These are phyloP conservation scores for Salix viminalis DNA, from an alignment of 345 rosid species.

Conservation along the genomic window DNA sequence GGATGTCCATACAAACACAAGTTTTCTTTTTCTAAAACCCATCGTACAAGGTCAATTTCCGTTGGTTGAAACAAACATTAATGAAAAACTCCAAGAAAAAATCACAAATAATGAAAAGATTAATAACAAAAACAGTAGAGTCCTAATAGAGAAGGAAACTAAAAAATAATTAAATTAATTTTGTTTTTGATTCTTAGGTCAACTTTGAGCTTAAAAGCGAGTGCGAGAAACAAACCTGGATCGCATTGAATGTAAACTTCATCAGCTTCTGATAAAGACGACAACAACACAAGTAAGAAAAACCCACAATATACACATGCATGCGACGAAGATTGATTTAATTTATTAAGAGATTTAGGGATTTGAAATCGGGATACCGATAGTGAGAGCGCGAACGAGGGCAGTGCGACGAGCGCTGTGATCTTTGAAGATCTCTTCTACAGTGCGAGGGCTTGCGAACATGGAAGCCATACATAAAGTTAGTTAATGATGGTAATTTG, in stretches of 20 bases:
- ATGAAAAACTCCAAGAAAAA: neutral
- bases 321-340: neutral
- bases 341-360: neutral
- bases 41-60: neutral
- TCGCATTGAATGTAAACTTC: slow-evolving; percentile 84
- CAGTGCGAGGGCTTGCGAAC: slow-evolving; percentile 74
- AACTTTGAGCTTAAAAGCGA: neutral
- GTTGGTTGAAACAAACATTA: neutral
- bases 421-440: slow-evolving; percentile 95
- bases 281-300: neutral
- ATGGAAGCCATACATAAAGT: slow-evolving; percentile 23
- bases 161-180: too few relatives aligned
- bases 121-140: neutral
- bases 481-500: neutral
- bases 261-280: slow-evolving; percentile 64
- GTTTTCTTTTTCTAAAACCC: slow-evolving; percentile 22
- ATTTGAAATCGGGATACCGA: slow-evolving; percentile 36
- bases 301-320: neutral
- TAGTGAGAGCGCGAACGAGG: slow-evolving; percentile 86
- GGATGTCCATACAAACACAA: slow-evolving; percentile 27
- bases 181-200: neutral
- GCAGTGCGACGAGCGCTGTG: slow-evolving; percentile 67
- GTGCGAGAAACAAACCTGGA: slow-evolving; percentile 60
- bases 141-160: neutral
- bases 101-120: neutral